Conservation (phyloP, 108 stramenopile species). For the Pseudonitzschia multistriata region DNA sequence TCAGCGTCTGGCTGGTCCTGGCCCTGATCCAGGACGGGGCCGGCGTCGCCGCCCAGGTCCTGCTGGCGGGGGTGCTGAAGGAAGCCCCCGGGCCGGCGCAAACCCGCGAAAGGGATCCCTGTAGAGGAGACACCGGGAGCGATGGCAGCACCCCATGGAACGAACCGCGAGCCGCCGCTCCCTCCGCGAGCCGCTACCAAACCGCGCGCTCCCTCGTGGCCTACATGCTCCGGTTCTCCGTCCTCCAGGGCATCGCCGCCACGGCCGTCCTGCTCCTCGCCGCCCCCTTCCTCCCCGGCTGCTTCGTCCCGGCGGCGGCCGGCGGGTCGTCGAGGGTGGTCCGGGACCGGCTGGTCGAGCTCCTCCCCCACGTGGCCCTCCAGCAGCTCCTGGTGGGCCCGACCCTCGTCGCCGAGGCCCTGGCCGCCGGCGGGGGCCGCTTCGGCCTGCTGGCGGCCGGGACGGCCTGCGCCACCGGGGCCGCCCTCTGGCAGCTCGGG, state of each 20-base stretch:
- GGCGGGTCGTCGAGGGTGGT: slow-evolving; percentile 23
- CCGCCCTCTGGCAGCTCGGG: slow-evolving; percentile 38
- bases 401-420: slow-evolving; percentile 46
- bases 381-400: slow-evolving; percentile 51
- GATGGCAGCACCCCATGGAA: too few species aligned
- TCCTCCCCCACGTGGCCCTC: slow-evolving; percentile 53
- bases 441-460: slow-evolving; percentile 52
- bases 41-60: slow-evolving; percentile 63
- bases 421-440: slow-evolving; percentile 43
- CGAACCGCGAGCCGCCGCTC: slow-evolving; percentile 21
- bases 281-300: slow-evolving; percentile 21
- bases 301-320: slow-evolving; percentile 50
- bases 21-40: slow-evolving; percentile 55
- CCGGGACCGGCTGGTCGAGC: slow-evolving; percentile 25
- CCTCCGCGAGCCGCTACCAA: background rate
- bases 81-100: background rate
- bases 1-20: slow-evolving; percentile 56
- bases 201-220: slow-evolving; percentile 36
- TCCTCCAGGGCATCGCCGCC: slow-evolving; percentile 42
- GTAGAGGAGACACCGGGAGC: background rate
- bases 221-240: slow-evolving; percentile 54
- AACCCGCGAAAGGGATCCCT: too few species aligned
- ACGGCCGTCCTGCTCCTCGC: slow-evolving; percentile 24
- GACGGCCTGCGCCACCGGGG: slow-evolving; percentile 40
- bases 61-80: slow-evolving; percentile 33